Base-by-base conservation (phyloP, 1,284 basidiomycete genomes). In the Heliocybe sulcata region DNA sequence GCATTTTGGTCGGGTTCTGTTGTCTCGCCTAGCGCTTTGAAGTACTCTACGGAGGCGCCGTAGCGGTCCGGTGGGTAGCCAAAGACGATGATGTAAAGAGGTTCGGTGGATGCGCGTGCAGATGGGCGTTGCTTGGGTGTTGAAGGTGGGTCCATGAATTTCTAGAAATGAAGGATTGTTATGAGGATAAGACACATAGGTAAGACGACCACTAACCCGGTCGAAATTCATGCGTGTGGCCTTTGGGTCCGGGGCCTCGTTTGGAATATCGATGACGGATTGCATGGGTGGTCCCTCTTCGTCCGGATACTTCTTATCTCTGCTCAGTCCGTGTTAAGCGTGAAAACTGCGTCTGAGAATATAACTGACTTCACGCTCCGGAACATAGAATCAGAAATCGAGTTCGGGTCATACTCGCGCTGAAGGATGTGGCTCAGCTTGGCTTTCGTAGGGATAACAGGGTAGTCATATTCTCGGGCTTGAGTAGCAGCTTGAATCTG, bases 361-460 rank as follows among this genome's bases (percentile, higher is more conserved):
- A 19, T 45, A 25, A 64, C 73, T 22, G 51, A 85, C 77, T 82
- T 79, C 27, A 82, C 75, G 57, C 77, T 87, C 65, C 88, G 80
- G 59, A 90, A 89, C 87, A 90, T 88, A 20, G 87, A 87, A 58
- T 87, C 86, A 71, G 85, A 82, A 1, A 85, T 87, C 69, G 87
- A 89, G 57, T 86, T 84, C 12, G 81, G 77, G 0, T 80, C 74
- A 20, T 81, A 72, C 16, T 79, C 78, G 51, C 82, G 77, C n/a
- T 82, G 74, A 16, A 87, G 72, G 4, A 78, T 76, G 53, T 83
- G 77, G 63, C 83, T 87, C 72, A 89, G 77, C 65, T 90, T 89
- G 20, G 87, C 87, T 64, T 89, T 87, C 0, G 85, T 89, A 56
- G 77, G 82, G 14, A 90, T 82, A 11, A 85, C 74, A 6, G 86